Evolutionary conservation across 495 filamentous ascomycete species (phyloP), one percentile per base, ranked within the genome.

Genomic region (Penicillium turbatum): DNA sequence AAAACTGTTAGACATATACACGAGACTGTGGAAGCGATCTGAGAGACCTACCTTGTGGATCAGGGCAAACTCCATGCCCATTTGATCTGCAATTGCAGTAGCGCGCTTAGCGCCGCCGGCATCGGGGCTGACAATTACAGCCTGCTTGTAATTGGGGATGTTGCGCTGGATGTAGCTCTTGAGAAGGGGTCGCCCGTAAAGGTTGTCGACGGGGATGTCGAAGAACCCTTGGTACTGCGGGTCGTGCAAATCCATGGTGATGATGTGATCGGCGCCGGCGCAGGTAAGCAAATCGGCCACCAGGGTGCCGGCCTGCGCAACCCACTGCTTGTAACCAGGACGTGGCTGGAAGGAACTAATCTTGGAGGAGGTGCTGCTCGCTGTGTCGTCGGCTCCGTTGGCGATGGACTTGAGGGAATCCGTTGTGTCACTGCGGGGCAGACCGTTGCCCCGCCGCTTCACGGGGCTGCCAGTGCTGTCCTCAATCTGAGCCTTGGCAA

Each of bases 211-310:
- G 1, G 92, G 92, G 48, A 97, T 96, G 64, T 97, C 93, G 62
- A 98, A 97, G 78, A 95, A 98, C 41, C 93, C 93, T 69, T 98
- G 93, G 66, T 97, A 97, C 71, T 97, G 95, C 55, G 95, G 91
- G 67, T 97, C 93, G 65, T 98, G 93, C 48, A 98, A 78, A 68
- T 98, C 93, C 83, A 81, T 92, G 2, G 93, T 97, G 63, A 98
- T 90, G 67, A 98, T 73, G 70, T 97, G 93, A 72, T 98, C 95
- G 19, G 93, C 90, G 47, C 93, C 93, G 55, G 93, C 93, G 68
- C 91, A 97, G 36, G 90, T 97, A 51, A 98, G 73, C 46, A 98
- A 82, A 67, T 97, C 91, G 19, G 93, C 93, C 17, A 98, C 88
- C 57, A 98, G 79, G 15, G 93, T 97, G 45, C 93, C 93, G 40